Percentiles rank a stretch among this genome's conserved stretches.
These are phyloP conservation scores for Xanthoparmelia taractica DNA, from an alignment of 495 filamentous ascomycete genomes.

Conservation along the genomic window DNA sequence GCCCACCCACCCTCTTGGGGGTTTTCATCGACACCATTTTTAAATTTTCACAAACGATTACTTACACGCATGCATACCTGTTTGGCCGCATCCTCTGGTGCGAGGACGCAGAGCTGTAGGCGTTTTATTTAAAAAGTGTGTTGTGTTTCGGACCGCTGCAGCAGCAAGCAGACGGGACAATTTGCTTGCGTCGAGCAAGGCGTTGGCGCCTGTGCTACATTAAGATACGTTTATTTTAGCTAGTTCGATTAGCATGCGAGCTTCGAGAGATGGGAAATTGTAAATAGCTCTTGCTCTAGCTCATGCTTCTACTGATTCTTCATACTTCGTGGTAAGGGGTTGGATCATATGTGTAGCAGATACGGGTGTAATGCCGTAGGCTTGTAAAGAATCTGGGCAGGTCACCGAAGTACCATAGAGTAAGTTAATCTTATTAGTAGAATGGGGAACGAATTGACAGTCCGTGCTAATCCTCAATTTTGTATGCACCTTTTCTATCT, in stretches of 20 bases:
- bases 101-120: not conserved
- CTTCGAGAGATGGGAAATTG: not conserved
- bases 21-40: too few species aligned
- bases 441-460: not conserved
- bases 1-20: too few species aligned
- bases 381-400: too few species aligned
- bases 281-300: not conserved
- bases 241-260: not conserved
- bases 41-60: not conserved
- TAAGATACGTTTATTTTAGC: not conserved
- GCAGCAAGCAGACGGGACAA: conserved; percentile 1
- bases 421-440: not conserved
- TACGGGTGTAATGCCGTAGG: not conserved
- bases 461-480: not conserved
- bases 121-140: not conserved
- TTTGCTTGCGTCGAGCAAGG: not conserved
- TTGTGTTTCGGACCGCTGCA: not conserved
- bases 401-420: too few species aligned
- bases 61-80: not conserved
- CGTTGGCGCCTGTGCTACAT: not conserved
- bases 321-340: not conserved
- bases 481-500: not conserved
- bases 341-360: not conserved
- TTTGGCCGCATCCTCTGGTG: not conserved
- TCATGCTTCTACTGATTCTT: not conserved